phyloP scores from a whole-genome alignment of 2,329 filamentous ascomycete genomes.

The Arthrobotrys sinensis region DNA sequence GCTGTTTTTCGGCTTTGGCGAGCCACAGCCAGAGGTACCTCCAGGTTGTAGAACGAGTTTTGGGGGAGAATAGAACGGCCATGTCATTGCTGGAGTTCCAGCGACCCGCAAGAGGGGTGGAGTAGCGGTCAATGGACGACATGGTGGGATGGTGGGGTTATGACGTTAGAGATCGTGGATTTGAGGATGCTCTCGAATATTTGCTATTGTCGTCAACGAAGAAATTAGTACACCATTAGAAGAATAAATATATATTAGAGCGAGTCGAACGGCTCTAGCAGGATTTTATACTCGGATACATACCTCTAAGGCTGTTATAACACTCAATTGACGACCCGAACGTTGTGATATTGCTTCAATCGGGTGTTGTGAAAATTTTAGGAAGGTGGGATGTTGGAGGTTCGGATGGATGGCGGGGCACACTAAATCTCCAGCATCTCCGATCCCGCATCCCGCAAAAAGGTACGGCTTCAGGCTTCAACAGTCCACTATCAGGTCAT shows the following conservation, averaged over 20 bases:
- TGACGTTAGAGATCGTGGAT: background rate
- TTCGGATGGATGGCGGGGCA: constrained; percentile 32
- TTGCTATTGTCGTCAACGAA: background rate
- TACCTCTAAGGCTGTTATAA: background rate
- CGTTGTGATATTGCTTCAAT: background rate
- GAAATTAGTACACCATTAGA: background rate
- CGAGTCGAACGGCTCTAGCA: background rate
- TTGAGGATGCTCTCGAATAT: background rate
- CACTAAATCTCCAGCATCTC: constrained; percentile 9
- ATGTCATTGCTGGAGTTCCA: constrained; percentile 83
- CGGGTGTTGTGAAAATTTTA: constrained; percentile 36
- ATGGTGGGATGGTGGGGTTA: constrained; percentile 1
- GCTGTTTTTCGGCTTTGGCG: constrained; percentile 84
- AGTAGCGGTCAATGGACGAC: constrained; percentile 31
- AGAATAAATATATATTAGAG: background rate
- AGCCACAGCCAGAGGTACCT: constrained; percentile 88
- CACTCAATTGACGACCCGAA: constrained; percentile 8
- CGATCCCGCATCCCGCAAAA: constrained; percentile 19
- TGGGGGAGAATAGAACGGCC: constrained; percentile 83
- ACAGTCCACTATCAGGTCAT: constrained; percentile 28
- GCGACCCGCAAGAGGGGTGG: constrained; percentile 31
- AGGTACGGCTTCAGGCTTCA: background rate
- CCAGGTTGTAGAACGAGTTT: constrained; percentile 83
- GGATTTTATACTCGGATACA: background rate
- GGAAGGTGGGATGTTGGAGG: constrained; percentile 35